Conservation (phyloP, 257 asterid species). For the Linderniella brevidens region DNA sequence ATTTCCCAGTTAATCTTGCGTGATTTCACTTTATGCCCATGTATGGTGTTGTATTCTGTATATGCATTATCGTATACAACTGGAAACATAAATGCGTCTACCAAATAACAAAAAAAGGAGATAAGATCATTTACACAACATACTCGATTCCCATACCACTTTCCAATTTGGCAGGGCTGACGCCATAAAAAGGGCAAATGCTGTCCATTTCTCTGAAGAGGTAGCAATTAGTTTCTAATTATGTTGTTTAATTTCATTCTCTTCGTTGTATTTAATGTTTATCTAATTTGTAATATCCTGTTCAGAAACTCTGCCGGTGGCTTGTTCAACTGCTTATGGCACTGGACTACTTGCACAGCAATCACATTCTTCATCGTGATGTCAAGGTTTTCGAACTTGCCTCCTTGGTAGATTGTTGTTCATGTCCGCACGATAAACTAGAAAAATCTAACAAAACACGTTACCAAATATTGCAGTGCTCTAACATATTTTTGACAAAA, state of each 20-base stretch:
- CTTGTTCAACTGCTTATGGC: constrained; percentile 87
- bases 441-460: not conserved
- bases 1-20: not conserved
- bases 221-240: constrained; percentile 12
- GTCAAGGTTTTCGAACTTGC: constrained; percentile 41
- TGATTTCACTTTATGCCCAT: no score
- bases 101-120: no score
- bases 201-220: constrained; percentile 69
- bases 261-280: not conserved
- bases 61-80: not conserved
- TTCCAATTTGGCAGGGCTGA: constrained; percentile 51
- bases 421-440: not conserved
- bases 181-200: constrained; percentile 60
- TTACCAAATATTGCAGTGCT: constrained; percentile 46
- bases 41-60: not conserved
- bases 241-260: constrained; percentile 1
- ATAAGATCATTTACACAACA: not conserved
- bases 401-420: not conserved
- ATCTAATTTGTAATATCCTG: constrained; percentile 3
- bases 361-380: constrained; percentile 87
- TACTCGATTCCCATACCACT: constrained; percentile 8
- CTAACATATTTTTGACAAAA: constrained; percentile 77
- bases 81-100: no score
- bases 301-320: constrained; percentile 80
- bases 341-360: constrained; percentile 74